phyloP scores from a whole-genome alignment of 495 filamentous ascomycete genomes.

The Aspergillus ostianus region DNA sequence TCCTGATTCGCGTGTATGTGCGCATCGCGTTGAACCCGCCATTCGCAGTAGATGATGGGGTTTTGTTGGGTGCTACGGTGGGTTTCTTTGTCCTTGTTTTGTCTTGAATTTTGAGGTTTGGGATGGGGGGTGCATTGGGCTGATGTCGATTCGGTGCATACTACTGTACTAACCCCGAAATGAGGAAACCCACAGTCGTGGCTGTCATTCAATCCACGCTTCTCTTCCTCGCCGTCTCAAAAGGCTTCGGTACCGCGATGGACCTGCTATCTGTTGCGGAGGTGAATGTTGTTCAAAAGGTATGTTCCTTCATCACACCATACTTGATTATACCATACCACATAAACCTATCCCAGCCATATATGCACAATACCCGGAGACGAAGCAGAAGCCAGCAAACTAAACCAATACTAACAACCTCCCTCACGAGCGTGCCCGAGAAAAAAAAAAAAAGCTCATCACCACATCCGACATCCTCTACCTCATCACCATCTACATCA shows the following conservation, averaged over 20 bases:
- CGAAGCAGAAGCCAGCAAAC: slow-evolving; percentile 2
- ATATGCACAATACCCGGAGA: background rate
- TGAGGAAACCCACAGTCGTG: slow-evolving; percentile 21
- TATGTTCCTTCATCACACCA: slow-evolving; percentile 13
- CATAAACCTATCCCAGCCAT: background rate
- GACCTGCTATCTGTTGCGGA: slow-evolving; percentile 28
- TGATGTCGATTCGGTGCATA: too few species aligned
- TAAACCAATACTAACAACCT: background rate
- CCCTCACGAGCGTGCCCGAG: too few species aligned
- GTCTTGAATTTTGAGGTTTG: background rate
- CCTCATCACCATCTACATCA: slow-evolving; percentile 42
- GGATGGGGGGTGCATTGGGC: background rate
- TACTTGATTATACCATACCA: too few species aligned
- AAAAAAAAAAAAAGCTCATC: slow-evolving; percentile 26
- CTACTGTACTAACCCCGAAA: too few species aligned
- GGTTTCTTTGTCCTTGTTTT: slow-evolving; percentile 13
- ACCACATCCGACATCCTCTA: slow-evolving; percentile 44
- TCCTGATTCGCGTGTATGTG: slow-evolving; percentile 47
- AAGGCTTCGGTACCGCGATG: slow-evolving; percentile 43
- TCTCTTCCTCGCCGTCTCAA: slow-evolving; percentile 33
- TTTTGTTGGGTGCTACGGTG: slow-evolving; percentile 39
- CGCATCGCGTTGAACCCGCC: slow-evolving; percentile 37
- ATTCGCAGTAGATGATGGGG: slow-evolving; percentile 40
- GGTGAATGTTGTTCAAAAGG: slow-evolving; percentile 37
- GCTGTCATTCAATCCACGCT: slow-evolving; percentile 36